Percentiles rank a stretch among this genome's conserved stretches.
These are phyloP conservation scores for Suillus alpinus DNA, from an alignment of 768 basidiomycete genomes.

Conservation along the genomic window DNA sequence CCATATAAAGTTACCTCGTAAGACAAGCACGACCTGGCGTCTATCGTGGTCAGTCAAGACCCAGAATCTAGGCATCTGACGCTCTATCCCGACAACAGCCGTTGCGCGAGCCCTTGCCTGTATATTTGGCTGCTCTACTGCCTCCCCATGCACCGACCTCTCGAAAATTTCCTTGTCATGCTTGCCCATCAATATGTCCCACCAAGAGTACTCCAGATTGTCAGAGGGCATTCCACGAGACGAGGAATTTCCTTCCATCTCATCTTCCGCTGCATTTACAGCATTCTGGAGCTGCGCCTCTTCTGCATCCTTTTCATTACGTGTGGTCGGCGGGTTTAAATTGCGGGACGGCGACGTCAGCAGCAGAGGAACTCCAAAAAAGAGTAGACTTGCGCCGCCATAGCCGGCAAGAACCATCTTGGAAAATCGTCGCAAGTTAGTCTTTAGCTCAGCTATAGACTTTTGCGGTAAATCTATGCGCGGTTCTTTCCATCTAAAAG, in stretches of 20 bases:
- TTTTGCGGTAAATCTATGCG: slow-evolving; percentile 23
- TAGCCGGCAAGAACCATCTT: slow-evolving; percentile 85
- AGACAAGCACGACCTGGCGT: slow-evolving; percentile 70
- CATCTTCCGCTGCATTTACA: slow-evolving; percentile 69
- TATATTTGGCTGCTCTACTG: slow-evolving; percentile 17
- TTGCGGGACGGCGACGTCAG: slow-evolving; percentile 25
- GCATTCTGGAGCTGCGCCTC: slow-evolving; percentile 62
- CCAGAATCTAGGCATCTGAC: slow-evolving; percentile 83
- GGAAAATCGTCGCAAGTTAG: slow-evolving; percentile 72
- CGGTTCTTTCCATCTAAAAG: slow-evolving; percentile 21
- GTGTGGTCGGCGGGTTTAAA: slow-evolving; percentile 23
- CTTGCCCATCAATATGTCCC: slow-evolving; percentile 75
- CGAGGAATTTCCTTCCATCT: slow-evolving; percentile 44
- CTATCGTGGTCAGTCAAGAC: slow-evolving; percentile 79
- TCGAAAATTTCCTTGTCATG: slow-evolving; percentile 85
- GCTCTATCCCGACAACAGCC: slow-evolving; percentile 63
- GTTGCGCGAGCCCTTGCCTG: slow-evolving; percentile 48
- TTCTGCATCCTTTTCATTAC: slow-evolving; percentile 49
- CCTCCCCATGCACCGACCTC: slow-evolving; percentile 42
- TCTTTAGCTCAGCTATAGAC: slow-evolving; percentile 53
- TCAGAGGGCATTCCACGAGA: slow-evolving; percentile 22
- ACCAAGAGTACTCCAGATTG: slow-evolving; percentile 64
- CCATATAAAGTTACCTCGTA: slow-evolving; percentile 46
- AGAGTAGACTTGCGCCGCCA: slow-evolving; percentile 76
- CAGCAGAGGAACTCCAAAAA: slow-evolving; percentile 64